phyloP scores from a whole-genome alignment of 345 rosid species.

The Firmiana major region DNA sequence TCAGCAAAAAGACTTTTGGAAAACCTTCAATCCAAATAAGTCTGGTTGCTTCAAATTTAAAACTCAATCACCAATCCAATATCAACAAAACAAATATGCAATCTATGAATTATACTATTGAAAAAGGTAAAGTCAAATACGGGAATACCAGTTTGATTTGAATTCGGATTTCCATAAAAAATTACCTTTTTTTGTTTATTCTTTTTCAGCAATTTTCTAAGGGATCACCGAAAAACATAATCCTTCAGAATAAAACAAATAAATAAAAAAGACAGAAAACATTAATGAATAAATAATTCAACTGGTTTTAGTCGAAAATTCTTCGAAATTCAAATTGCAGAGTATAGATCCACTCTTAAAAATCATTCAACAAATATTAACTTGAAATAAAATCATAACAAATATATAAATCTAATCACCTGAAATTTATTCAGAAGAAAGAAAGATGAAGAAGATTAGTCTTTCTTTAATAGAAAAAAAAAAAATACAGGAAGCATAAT shows the following conservation, averaged over 20 bases:
- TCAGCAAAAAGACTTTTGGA: neutral
- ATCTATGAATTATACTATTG: too few species aligned
- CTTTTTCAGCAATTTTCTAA: neutral
- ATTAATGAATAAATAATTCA: neutral
- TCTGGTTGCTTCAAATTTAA: neutral
- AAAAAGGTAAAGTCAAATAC: too few species aligned
- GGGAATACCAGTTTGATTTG: neutral
- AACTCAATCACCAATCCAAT: neutral
- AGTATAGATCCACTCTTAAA: slow-evolving; percentile 1
- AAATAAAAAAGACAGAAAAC: neutral
- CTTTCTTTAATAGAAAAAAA: neutral
- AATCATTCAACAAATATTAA: neutral
- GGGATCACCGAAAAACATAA: neutral
- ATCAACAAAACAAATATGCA: neutral
- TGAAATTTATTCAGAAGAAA: neutral
- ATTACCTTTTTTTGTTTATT: neutral
- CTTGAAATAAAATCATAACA: neutral
- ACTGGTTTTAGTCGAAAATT: neutral
- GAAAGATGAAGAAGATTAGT: neutral
- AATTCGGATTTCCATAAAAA: neutral
- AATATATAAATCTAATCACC: slow-evolving; percentile 5
- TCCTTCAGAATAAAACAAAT: too few species aligned
- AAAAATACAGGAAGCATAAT: neutral
- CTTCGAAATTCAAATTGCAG: neutral
- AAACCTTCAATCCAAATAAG: slow-evolving; percentile 5